Base-by-base conservation (phyloP, 768 basidiomycete genomes). In the Xanthoconium purpureum region DNA sequence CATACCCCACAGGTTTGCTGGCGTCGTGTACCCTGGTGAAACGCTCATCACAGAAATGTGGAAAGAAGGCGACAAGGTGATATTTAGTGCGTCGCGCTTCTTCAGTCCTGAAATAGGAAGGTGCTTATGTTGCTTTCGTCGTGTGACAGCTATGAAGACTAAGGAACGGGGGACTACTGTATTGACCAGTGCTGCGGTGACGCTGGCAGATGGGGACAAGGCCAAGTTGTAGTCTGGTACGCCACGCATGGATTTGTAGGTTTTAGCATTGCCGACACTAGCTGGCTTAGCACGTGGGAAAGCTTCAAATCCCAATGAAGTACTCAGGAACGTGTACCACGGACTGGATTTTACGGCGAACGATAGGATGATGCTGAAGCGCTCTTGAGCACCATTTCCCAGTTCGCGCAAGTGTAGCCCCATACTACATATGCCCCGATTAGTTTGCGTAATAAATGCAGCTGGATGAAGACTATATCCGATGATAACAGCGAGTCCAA, bases 1-100 rank as follows among this genome's bases (percentile, higher is more conserved):
- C 28, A 12, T 35, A 15, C 24, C 36, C 17, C 38, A 14, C 58
- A 89, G 89, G 35, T 96, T 98, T 72, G 84, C 89, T 0, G 94
- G 93, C 4, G 85, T 92, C 3, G 93, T 98, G 24, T 95, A 88
- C 69, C 97, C 96, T 3, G 96, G 95, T 0, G 94, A 98, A 74
- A 98, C 96, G 2, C 80, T 98, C 50, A 78, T 94, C 14, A 99
- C 96, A 0, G 86, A 92, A 70, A 98, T 98, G 96, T 99, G 97
- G 97, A 97, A 94, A 71, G 94, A 97, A 64, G 91, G 88, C 3
- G 73, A 80, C 58, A 97, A 86, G 74, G 87, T 98, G 52, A 85
- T 98, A 48, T 99, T 99, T 72, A 77, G 94, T 97, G 63, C 69
- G 92, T 81, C 11, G n/a, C 40, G 4, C 29, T 35, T 55, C 24